phyloP scores from a whole-genome alignment of 2,329 filamentous ascomycete genomes.

The Chaetomium strumarium region DNA sequence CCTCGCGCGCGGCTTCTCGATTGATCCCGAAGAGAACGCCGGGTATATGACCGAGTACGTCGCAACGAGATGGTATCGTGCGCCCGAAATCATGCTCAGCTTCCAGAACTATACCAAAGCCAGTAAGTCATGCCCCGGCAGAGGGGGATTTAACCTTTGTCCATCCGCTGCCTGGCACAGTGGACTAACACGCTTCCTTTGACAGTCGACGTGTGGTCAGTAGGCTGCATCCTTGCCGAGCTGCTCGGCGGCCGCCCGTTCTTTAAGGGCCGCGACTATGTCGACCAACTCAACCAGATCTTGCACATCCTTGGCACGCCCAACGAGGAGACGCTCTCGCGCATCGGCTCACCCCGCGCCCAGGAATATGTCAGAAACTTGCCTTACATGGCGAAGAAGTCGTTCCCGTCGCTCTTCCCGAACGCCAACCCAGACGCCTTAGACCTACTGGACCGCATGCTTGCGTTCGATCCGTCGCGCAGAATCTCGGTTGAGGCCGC shows the following conservation, averaged over 20 bases:
- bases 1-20: constrained; percentile 89
- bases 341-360: constrained; percentile 90
- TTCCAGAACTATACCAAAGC: constrained; percentile 99
- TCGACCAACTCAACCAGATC: constrained; percentile 99
- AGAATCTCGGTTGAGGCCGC: constrained; percentile 93
- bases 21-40: constrained; percentile 96
- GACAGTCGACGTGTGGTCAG: constrained; percentile 96
- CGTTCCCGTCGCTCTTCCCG: constrained; percentile 83
- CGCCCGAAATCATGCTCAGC: constrained; percentile 98
- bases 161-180: not conserved
- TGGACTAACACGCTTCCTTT: not conserved
- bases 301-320: constrained; percentile 95
- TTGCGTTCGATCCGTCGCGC: constrained; percentile 90
- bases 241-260: constrained; percentile 93
- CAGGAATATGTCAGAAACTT: constrained; percentile 98
- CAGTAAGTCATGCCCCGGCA: constrained; percentile 58
- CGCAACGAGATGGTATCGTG: constrained; percentile 89
- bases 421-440: constrained; percentile 94
- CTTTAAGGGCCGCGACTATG: constrained; percentile 98
- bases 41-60: constrained; percentile 99
- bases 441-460: constrained; percentile 92
- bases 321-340: constrained; percentile 86
- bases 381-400: constrained; percentile 88
- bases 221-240: constrained; percentile 95
- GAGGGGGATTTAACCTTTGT: not conserved